These are phyloP conservation scores for Crucibulum laeve DNA, from an alignment of 768 basidiomycete species.

Conservation along the genomic window DNA sequence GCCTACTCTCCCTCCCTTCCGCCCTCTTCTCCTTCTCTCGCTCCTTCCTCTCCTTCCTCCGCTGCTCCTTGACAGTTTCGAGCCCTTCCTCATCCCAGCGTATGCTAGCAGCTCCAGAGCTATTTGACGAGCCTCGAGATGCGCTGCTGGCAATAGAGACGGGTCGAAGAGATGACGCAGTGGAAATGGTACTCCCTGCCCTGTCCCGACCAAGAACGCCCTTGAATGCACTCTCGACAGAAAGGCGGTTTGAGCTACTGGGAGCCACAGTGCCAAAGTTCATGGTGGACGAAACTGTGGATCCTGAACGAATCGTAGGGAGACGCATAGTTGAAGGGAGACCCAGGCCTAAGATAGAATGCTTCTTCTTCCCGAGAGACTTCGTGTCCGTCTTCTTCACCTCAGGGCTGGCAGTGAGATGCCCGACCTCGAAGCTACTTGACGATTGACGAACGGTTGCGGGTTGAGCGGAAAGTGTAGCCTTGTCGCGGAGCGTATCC, in stretches of 20 bases:
- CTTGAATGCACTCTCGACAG: constrained; percentile 26
- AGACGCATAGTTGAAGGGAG: constrained; percentile 52
- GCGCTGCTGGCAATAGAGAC: constrained; percentile 34
- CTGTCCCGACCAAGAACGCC: constrained; percentile 19
- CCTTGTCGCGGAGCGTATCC: constrained; percentile 6
- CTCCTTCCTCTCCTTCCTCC: constrained; percentile 28
- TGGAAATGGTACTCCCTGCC: constrained; percentile 42
- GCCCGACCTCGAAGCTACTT: constrained; percentile 69
- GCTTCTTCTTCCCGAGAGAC: constrained; percentile 52
- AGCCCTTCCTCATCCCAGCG: constrained; percentile 30
- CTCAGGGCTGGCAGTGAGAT: constrained; percentile 34
- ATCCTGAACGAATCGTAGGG: constrained; percentile 33
- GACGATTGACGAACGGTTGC: constrained; percentile 43
- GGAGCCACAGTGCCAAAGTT: no score
- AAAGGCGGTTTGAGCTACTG: constrained; percentile 25
- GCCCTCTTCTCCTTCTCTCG: constrained; percentile 20
- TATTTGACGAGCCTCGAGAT: constrained; percentile 23
- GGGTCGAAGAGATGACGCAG: constrained; percentile 42
- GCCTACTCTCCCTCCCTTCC: constrained; percentile 37
- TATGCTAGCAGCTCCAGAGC: constrained; percentile 11
- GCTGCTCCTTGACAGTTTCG: constrained; percentile 42
- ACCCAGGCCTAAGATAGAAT: constrained; percentile 58
- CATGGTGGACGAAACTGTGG: constrained; percentile 29
- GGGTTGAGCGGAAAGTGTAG: background rate
- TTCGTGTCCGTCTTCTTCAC: no score